A percentile compares a stretch with the other conserved stretches of the same genome.
Conservation (phyloP, 768 basidiomycete species). For the Russula brevipes region DNA sequence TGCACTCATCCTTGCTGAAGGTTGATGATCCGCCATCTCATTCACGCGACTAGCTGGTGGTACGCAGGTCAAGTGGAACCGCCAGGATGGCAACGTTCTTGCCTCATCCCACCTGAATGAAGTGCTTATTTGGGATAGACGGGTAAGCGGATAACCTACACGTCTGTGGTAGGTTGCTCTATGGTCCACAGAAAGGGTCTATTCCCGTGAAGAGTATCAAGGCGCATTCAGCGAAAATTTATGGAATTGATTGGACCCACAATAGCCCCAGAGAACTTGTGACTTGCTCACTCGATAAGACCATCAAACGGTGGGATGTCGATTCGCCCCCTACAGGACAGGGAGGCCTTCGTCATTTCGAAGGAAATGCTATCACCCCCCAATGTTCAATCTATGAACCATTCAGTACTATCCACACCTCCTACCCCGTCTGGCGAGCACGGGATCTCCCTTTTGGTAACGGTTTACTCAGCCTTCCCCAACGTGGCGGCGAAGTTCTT, state of each 20-base stretch:
- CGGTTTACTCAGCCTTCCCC: constrained; percentile 83
- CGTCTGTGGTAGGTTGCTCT: background rate
- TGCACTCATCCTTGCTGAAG: constrained; percentile 1
- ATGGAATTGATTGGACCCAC: constrained; percentile 96
- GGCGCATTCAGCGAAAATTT: constrained; percentile 89
- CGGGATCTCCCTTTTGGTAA: constrained; percentile 87
- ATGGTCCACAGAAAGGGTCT: constrained; percentile 68
- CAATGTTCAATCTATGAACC: constrained; percentile 35
- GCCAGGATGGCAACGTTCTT: constrained; percentile 76
- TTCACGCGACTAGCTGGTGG: constrained; percentile 54
- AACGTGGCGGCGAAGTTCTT: constrained; percentile 75
- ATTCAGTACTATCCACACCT: constrained; percentile 55
- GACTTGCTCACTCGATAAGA: constrained; percentile 92
- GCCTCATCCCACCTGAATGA: constrained; percentile 86
- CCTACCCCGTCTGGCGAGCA: constrained; percentile 93
- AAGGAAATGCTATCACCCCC: constrained; percentile 11
- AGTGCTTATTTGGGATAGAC: constrained; percentile 90
- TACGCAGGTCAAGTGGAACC: constrained; percentile 98
- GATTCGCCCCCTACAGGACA: constrained; percentile 29
- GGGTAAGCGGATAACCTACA: constrained; percentile 46
- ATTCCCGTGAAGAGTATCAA: constrained; percentile 67
- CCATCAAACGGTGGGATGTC: constrained; percentile 83
- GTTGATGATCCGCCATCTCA: constrained; percentile 2
- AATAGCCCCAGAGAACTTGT: constrained; percentile 69
- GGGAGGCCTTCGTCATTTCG: constrained; percentile 7